Conservation (phyloP, 768 basidiomycete species). For the Astraeus odoratus region DNA sequence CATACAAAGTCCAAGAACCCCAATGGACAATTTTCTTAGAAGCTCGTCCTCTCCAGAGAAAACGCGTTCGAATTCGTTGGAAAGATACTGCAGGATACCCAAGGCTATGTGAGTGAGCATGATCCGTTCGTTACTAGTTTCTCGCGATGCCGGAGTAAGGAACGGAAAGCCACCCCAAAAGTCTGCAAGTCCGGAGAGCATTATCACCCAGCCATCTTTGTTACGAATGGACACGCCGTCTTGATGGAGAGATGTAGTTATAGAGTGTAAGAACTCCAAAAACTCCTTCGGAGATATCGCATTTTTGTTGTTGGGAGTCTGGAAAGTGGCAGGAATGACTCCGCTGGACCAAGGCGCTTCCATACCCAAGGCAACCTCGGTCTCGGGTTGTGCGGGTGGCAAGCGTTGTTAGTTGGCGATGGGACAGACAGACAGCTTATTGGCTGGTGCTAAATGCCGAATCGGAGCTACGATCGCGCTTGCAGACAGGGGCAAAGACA, state of each 20-base stretch:
- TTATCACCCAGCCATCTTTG: slow-evolving; percentile 40
- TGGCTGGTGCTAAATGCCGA: no score
- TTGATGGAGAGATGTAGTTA: slow-evolving; percentile 32
- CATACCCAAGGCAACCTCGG: slow-evolving; percentile 17
- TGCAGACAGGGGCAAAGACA: not conserved
- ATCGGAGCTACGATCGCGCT: no score
- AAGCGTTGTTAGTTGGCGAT: no score
- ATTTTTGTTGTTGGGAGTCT: slow-evolving; percentile 21
- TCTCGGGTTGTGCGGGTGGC: no score
- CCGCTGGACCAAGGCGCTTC: slow-evolving; percentile 18
- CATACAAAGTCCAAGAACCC: slow-evolving; percentile 47
- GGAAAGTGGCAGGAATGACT: slow-evolving; percentile 24
- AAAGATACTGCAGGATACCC: slow-evolving; percentile 46
- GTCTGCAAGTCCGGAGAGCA: slow-evolving; percentile 47
- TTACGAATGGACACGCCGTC: slow-evolving; percentile 28
- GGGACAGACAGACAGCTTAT: no score
- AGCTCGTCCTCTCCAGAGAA: slow-evolving; percentile 40
- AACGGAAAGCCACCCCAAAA: slow-evolving; percentile 50
- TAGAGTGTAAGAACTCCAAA: slow-evolving; percentile 35
- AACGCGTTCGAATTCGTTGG: slow-evolving; percentile 44
- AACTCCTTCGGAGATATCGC: slow-evolving; percentile 32
- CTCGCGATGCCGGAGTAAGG: slow-evolving; percentile 44
- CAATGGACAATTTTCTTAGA: slow-evolving; percentile 42
- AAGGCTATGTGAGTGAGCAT: slow-evolving; percentile 48
- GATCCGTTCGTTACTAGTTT: slow-evolving; percentile 49